Conservation (phyloP, 2,329 filamentous ascomycete genomes). For the Leptoxyphium fumago region DNA sequence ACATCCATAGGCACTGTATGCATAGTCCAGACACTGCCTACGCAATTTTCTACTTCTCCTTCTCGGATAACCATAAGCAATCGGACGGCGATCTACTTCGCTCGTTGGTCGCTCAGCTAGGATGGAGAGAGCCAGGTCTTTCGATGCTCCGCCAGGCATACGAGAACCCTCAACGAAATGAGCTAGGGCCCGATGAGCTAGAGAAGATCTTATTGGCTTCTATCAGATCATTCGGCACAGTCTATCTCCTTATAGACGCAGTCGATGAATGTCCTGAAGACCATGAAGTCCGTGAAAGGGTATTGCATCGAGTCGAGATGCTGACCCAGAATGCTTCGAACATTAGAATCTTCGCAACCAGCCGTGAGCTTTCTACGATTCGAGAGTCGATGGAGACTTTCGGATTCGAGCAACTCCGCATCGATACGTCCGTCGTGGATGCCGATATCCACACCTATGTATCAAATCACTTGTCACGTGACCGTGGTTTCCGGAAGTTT, state of each 20-base stretch:
- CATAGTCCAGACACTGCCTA: background rate
- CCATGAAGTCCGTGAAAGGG: constrained; percentile 5
- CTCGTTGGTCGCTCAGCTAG: constrained; percentile 10
- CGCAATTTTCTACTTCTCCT: constrained; percentile 12
- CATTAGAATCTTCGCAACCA: constrained; percentile 10
- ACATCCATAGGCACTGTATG: constrained; percentile 5
- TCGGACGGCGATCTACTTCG: constrained; percentile 4
- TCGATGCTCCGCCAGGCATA: constrained; percentile 8
- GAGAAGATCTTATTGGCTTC: constrained; percentile 8
- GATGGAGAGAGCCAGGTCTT: constrained; percentile 6
- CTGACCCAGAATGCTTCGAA: constrained; percentile 5
- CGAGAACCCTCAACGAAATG: constrained; percentile 3
- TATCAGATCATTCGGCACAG: constrained; percentile 8
- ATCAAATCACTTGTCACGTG: constrained; percentile 5
- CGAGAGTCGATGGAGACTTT: constrained; percentile 5
- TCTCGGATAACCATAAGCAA: constrained; percentile 12
- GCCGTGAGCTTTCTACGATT: constrained; percentile 9
- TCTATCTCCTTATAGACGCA: constrained; percentile 21
- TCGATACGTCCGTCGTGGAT: constrained; percentile 3
- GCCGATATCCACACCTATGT: constrained; percentile 8
- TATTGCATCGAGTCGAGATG: constrained; percentile 5
- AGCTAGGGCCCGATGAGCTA: constrained; percentile 7
- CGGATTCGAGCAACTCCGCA: constrained; percentile 2
- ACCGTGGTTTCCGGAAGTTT: constrained; percentile 5
- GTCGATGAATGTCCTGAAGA: constrained; percentile 20